A percentile compares a stretch with the other conserved stretches of the same genome.
These are phyloP conservation scores for Paraphoma sp. DNA, from an alignment of 2,329 filamentous ascomycete genomes.

Conservation along the genomic window DNA sequence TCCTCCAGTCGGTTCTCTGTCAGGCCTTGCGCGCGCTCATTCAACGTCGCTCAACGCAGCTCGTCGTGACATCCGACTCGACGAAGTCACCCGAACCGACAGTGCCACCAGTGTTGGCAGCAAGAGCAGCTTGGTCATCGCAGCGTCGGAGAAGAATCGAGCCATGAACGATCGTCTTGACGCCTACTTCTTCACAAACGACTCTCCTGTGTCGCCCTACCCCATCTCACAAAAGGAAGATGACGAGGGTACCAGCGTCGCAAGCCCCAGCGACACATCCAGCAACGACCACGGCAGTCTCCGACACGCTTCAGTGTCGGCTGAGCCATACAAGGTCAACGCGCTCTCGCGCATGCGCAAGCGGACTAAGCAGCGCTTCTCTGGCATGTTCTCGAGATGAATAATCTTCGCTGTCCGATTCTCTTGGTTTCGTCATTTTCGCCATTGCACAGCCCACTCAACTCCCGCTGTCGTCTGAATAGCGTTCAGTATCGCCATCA, in stretches of 20 bases:
- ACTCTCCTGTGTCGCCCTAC: constrained; percentile 31
- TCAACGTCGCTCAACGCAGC: constrained; percentile 47
- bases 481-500: constrained; percentile 19
- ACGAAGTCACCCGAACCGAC: constrained; percentile 45
- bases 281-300: constrained; percentile 41
- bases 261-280: constrained; percentile 44
- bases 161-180: constrained; percentile 50
- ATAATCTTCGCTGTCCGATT: not conserved
- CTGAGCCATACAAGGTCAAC: constrained; percentile 36
- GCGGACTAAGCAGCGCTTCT: constrained; percentile 44
- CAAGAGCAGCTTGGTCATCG: constrained; percentile 42
- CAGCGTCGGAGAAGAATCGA: constrained; percentile 48
- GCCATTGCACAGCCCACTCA: constrained; percentile 21
- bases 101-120: constrained; percentile 44
- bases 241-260: constrained; percentile 36
- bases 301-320: constrained; percentile 37
- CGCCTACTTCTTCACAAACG: constrained; percentile 44
- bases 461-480: constrained; percentile 17
- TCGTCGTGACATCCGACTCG: constrained; percentile 46
- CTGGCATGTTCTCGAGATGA: constrained; percentile 46
- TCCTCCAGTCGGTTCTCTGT: constrained; percentile 46
- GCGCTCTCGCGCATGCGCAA: constrained; percentile 43
- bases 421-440: constrained; percentile 19
- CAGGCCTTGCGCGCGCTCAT: constrained; percentile 48
- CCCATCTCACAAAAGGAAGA: constrained; percentile 34